phyloP scores from a whole-genome alignment of 139 green algal genomes.

The Chlorokybus atmophyticus region DNA sequence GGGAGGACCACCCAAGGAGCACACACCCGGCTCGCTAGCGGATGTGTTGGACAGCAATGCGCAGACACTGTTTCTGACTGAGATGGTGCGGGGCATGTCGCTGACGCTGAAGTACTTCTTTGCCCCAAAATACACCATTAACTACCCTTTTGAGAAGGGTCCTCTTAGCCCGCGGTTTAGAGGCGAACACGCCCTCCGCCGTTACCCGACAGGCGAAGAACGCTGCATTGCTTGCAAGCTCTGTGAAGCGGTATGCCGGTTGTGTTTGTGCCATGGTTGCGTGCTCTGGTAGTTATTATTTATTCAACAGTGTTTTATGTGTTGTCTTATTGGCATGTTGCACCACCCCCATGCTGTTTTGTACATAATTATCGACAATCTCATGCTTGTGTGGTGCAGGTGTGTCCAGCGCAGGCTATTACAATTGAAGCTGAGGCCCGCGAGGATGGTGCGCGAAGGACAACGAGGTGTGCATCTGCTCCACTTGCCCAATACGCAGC shows the following conservation, averaged over 20 bases:
- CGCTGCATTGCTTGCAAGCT: constrained; percentile 99
- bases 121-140: constrained; percentile 93
- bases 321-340: no score
- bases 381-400: no score
- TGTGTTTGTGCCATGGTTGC: no score
- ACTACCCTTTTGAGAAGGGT: constrained; percentile 99
- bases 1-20: no score
- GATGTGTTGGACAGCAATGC: constrained; percentile 84
- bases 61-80: constrained; percentile 92
- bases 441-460: constrained; percentile 83
- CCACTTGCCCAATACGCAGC: neutral
- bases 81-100: constrained; percentile 75
- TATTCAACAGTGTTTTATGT: no score
- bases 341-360: no score
- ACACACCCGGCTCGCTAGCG: no score
- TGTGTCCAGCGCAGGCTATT: constrained; percentile 82
- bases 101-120: constrained; percentile 93
- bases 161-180: constrained; percentile 84
- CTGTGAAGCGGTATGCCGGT: constrained; percentile 78
- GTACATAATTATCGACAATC: no score
- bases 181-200: constrained; percentile 91
- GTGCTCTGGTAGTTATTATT: no score
- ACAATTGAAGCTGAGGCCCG: constrained; percentile 98
- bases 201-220: constrained; percentile 96
- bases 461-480: constrained; percentile 43